Percentiles rank a stretch among this genome's conserved stretches.
phyloP scores from a whole-genome alignment of 2,329 filamentous ascomycete species.

The Arthrocladium fulminans region DNA sequence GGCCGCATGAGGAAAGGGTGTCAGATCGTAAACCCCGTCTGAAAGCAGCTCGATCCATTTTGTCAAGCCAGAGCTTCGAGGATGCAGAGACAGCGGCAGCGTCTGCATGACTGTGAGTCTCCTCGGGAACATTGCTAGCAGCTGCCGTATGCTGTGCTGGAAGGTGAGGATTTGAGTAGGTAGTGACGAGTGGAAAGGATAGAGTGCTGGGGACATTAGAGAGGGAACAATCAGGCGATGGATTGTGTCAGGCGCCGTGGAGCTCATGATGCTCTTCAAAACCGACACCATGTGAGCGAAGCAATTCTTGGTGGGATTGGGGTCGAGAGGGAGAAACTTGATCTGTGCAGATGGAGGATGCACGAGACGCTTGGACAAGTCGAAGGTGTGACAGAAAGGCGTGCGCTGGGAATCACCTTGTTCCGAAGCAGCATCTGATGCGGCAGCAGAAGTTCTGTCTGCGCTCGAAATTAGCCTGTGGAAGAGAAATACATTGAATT shows the following conservation, averaged over 20 bases:
- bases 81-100: conserved; percentile 70
- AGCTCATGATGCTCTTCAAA: conserved; percentile 44
- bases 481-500: neutral
- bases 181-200: conserved; percentile 59
- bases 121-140: conserved; percentile 59
- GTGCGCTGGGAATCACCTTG: conserved; percentile 31
- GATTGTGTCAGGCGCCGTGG: conserved; percentile 48
- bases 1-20: conserved; percentile 57
- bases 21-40: conserved; percentile 80
- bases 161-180: conserved; percentile 71
- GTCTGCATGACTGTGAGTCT: conserved; percentile 66
- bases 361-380: conserved; percentile 58
- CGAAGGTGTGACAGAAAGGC: conserved; percentile 63
- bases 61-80: conserved; percentile 63
- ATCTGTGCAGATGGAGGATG: conserved; percentile 46
- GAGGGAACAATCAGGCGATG: conserved; percentile 81
- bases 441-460: conserved; percentile 24
- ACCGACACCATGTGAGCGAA: conserved; percentile 54
- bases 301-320: conserved; percentile 38
- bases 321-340: conserved; percentile 42
- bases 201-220: conserved; percentile 77
- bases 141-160: conserved; percentile 64
- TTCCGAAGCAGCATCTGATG: conserved; percentile 31
- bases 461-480: conserved; percentile 16
- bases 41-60: conserved; percentile 77